Percentiles rank a stretch among this genome's conserved stretches.
Conservation (phyloP, 805 yeast genomes). For the Kazachstania viticola region DNA sequence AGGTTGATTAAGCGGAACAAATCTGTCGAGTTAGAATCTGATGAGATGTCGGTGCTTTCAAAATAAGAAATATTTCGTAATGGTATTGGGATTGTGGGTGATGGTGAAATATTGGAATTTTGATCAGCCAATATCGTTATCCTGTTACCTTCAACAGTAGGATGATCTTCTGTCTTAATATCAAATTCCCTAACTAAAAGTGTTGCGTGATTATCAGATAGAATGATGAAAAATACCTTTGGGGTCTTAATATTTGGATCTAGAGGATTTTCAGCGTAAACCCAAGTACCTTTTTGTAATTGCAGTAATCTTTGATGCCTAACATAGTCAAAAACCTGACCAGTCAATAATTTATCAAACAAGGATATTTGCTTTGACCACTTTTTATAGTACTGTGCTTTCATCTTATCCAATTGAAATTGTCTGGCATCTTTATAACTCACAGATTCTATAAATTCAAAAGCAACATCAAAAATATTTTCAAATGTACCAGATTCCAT, state of each 20-base stretch:
- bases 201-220: slow-evolving; percentile 56
- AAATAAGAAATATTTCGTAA: slow-evolving; percentile 41
- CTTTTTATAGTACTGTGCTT: slow-evolving; percentile 23
- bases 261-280: slow-evolving; percentile 47
- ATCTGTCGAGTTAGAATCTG: slow-evolving; percentile 4
- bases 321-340: slow-evolving; percentile 59
- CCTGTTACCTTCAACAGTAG: slow-evolving; percentile 50
- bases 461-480: slow-evolving; percentile 32
- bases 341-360: slow-evolving; percentile 39
- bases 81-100: slow-evolving; percentile 33
- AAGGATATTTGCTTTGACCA: slow-evolving; percentile 38
- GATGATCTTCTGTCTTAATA: slow-evolving; percentile 35
- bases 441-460: slow-evolving; percentile 31
- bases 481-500: slow-evolving; percentile 6
- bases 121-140: slow-evolving; percentile 5
- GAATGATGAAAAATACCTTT: slow-evolving; percentile 42
- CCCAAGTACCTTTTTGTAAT: slow-evolving; percentile 74
- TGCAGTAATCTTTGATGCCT: slow-evolving; percentile 64
- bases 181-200: slow-evolving; percentile 50
- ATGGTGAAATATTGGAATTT: slow-evolving; percentile 1
- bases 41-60: slow-evolving; percentile 38
- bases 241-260: slow-evolving; percentile 18
- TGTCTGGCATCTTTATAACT: slow-evolving; percentile 42
- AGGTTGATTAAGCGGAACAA: slow-evolving; percentile 40
- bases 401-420: slow-evolving; percentile 38